Conservation (phyloP, 495 filamentous ascomycete species). For the Penicillium ucsense region DNA sequence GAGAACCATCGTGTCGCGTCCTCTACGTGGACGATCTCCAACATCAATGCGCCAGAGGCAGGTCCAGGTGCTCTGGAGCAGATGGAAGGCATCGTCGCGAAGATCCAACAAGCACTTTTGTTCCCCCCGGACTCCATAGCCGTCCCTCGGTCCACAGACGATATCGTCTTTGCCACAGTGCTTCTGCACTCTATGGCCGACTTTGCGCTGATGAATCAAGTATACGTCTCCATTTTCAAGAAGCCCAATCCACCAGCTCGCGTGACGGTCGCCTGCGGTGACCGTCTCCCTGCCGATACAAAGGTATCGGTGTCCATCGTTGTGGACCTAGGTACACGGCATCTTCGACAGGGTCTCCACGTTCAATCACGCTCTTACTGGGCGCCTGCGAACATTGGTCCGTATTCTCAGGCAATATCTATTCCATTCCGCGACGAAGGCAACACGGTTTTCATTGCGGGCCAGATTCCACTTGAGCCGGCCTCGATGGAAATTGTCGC, state of each 20-base stretch:
- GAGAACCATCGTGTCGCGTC: conserved; percentile 11
- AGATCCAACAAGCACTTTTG: conserved; percentile 25
- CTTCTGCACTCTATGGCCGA: conserved; percentile 70
- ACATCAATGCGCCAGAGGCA: conserved; percentile 35
- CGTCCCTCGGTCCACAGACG: conserved; percentile 26
- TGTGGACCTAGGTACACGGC: conserved; percentile 26
- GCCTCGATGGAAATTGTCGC: conserved; percentile 56
- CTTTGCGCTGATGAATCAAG: conserved; percentile 61
- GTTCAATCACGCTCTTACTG: conserved; percentile 93
- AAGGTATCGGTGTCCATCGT: conserved; percentile 53
- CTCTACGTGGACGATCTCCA: conserved; percentile 31
- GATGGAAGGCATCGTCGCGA: conserved; percentile 33
- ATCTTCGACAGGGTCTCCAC: conserved; percentile 54
- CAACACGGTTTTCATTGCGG: conserved; percentile 56
- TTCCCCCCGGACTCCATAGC: conserved; percentile 3
- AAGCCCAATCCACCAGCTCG: conserved; percentile 76
- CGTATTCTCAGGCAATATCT: conserved; percentile 85
- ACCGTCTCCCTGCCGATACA: conserved; percentile 43
- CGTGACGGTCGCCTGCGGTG: conserved; percentile 71
- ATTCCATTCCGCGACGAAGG: conserved; percentile 32
- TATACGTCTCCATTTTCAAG: conserved; percentile 60
- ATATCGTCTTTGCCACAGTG: conserved; percentile 66
- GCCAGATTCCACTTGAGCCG: conserved; percentile 85
- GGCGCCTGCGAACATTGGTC: conserved; percentile 96
- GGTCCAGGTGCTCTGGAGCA: conserved; percentile 29